Percentiles rank a stretch among this genome's conserved stretches.
phyloP scores from a whole-genome alignment of 2,329 filamentous ascomycete species.

The Periconia macrospinosa region DNA sequence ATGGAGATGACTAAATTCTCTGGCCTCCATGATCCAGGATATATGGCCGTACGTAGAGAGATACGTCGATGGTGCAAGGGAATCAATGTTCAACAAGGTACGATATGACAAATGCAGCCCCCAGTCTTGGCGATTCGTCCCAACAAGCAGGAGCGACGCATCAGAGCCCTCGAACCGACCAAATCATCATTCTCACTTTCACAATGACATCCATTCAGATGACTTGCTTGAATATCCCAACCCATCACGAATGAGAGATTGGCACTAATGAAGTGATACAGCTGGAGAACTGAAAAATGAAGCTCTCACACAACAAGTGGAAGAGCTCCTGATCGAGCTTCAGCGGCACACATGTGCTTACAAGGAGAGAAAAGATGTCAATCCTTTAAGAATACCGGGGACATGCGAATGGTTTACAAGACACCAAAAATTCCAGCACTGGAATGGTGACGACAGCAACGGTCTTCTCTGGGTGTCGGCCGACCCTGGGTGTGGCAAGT shows the following conservation, averaged over 20 bases:
- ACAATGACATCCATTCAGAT: too few species aligned
- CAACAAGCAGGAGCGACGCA: too few species aligned
- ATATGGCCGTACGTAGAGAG: background rate
- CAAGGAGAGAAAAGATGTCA: conserved; percentile 8
- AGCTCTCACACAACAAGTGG: background rate
- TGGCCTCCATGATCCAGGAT: conserved; percentile 1
- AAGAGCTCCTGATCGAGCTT: background rate
- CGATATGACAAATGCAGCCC: background rate
- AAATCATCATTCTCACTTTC: too few species aligned
- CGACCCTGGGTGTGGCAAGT: conserved; percentile 34
- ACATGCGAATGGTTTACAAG: conserved; percentile 39
- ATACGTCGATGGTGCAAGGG: conserved; percentile 2
- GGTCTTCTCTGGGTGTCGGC: conserved; percentile 30
- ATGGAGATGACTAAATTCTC: conserved; percentile 8
- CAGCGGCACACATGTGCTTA: conserved; percentile 4
- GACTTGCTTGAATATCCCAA: too few species aligned
- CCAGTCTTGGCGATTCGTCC: too few species aligned
- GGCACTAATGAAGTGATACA: background rate
- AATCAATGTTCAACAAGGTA: background rate
- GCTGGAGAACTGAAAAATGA: too few species aligned
- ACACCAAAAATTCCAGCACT: conserved; percentile 24
- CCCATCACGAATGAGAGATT: too few species aligned
- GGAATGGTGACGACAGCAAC: conserved; percentile 9
- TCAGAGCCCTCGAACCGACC: too few species aligned
- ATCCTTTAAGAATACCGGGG: conserved; percentile 18